Evolutionary conservation across 208 protist genomes (phyloP), one percentile per base, ranked within the genome.

Genomic region (Wallacemonas collosoma): DNA sequence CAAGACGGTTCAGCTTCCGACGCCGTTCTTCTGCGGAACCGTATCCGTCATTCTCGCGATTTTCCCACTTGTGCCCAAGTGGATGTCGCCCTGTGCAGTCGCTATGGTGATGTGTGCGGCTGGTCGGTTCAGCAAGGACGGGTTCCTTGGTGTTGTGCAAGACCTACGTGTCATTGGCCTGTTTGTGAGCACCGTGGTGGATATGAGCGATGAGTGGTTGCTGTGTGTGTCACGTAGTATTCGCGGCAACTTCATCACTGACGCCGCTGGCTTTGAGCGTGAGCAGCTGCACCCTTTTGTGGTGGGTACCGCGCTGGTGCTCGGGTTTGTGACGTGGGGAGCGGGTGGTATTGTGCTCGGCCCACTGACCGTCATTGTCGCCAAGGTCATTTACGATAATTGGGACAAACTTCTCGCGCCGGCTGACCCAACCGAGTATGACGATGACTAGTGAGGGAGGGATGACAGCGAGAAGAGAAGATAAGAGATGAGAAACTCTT

Each of bases 371-470:
- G 72, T 89, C 38, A 89, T 94, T 66, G 67, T 90, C 3, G 89
- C 89, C 40, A 87, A 83, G 60, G 86, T 89, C 17, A 50, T 94
- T 41, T 90, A 84, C 69, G 89, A 94, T 51, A 91, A 90, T 72
- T 91, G 89, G 86, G 84, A 91, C 44, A 71, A 50, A 41, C 60
- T 82, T 7, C 72, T 87, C n/a, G 36, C 83, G 47, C 2, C 55
- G 3, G n/a, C 57, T 35, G 68, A 70, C 14, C 6, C 4, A n/a
- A 64, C 0, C 45, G 45, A 50, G 45, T 12, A 14, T 26, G 26
- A 26, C 45, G 45, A 50, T 6, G 12, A 50, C 45, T 50, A 26
- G 26, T 26, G 26, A 0, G 26, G 26, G 26, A 0, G 45, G 6
- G 45, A 6, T 50, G 45, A 50, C 8, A 50, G 45, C 6, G 12